Evolutionary conservation across 2,329 filamentous ascomycete genomes (phyloP).

Genomic region (Calonectria pseudoreteaudii): DNA sequence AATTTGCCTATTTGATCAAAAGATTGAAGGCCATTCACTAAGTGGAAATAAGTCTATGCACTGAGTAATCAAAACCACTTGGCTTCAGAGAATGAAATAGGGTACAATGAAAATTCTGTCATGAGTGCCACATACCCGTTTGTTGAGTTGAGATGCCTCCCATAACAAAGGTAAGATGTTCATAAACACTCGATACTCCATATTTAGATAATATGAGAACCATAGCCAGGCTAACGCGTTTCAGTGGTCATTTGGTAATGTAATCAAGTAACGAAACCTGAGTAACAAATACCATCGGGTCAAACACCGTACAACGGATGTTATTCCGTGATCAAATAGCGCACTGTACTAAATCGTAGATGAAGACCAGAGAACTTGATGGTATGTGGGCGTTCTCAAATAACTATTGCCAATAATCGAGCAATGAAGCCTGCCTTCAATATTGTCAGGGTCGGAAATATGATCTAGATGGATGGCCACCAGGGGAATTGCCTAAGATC

Average conservation of each 20-base stretch:
- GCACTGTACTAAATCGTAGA: neutral
- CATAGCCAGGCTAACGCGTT: too few species aligned
- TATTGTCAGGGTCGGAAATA: neutral
- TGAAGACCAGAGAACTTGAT: neutral
- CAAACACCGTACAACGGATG: too few species aligned
- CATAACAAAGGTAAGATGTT: too few species aligned
- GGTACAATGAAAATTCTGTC: neutral
- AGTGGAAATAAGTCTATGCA: neutral
- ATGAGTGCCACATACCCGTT: neutral
- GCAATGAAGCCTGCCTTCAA: neutral
- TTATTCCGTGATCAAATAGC: too few species aligned
- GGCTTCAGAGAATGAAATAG: neutral
- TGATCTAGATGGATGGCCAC: neutral
- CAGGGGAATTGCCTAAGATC: neutral
- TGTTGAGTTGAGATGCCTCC: too few species aligned
- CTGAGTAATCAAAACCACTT: neutral
- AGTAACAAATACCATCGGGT: too few species aligned
- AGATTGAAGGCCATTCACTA: neutral
- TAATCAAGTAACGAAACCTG: too few species aligned
- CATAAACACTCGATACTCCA: too few species aligned
- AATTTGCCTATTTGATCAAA: neutral
- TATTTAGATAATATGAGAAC: too few species aligned
- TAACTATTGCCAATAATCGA: too few species aligned
- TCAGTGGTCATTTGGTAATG: too few species aligned
- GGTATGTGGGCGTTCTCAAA: neutral